These are phyloP conservation scores for Reticulascus tulasneorum DNA, from an alignment of 2,329 filamentous ascomycete genomes.

Conservation along the genomic window DNA sequence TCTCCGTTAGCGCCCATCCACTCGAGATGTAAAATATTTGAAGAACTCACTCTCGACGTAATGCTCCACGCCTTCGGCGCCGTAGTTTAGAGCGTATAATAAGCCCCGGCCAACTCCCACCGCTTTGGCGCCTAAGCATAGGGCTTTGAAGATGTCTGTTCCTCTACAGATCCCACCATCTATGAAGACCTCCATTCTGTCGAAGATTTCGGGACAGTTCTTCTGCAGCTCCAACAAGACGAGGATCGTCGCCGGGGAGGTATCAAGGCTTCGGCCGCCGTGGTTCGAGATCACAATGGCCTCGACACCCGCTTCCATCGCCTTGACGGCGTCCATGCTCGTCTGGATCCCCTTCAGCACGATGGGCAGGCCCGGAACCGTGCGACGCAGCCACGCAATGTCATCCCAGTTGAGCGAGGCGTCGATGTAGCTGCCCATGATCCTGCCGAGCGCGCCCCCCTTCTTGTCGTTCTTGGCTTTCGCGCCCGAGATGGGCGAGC, in stretches of 20 bases:
- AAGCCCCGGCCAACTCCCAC: slow-evolving; percentile 61
- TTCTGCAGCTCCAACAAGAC: slow-evolving; percentile 60
- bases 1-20: slow-evolving; percentile 1
- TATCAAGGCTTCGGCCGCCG: slow-evolving; percentile 56
- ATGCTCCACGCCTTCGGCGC: slow-evolving; percentile 51
- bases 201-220: slow-evolving; percentile 57
- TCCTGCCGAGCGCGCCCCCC: slow-evolving; percentile 50
- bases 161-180: slow-evolving; percentile 64
- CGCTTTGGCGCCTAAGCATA: slow-evolving; percentile 61
- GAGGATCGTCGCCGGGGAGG: slow-evolving; percentile 49
- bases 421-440: slow-evolving; percentile 56
- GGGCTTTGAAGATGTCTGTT: slow-evolving; percentile 63
- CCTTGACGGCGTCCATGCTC: slow-evolving; percentile 57
- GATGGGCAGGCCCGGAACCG: slow-evolving; percentile 51
- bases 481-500: slow-evolving; percentile 46
- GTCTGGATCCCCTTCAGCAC: slow-evolving; percentile 69
- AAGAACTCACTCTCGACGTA: slow-evolving; percentile 45
- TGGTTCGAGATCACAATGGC: slow-evolving; percentile 70
- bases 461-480: slow-evolving; percentile 47
- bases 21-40: slow-evolving; percentile 2
- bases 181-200: slow-evolving; percentile 56
- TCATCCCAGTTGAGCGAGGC: slow-evolving; percentile 59
- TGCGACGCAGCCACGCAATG: slow-evolving; percentile 59
- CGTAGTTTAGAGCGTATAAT: slow-evolving; percentile 58
- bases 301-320: slow-evolving; percentile 57